Evolutionary conservation across 371 early-diverging fungal species (phyloP), one percentile per base, ranked within the genome.

Genomic region (Actinomortierella ambigua): DNA sequence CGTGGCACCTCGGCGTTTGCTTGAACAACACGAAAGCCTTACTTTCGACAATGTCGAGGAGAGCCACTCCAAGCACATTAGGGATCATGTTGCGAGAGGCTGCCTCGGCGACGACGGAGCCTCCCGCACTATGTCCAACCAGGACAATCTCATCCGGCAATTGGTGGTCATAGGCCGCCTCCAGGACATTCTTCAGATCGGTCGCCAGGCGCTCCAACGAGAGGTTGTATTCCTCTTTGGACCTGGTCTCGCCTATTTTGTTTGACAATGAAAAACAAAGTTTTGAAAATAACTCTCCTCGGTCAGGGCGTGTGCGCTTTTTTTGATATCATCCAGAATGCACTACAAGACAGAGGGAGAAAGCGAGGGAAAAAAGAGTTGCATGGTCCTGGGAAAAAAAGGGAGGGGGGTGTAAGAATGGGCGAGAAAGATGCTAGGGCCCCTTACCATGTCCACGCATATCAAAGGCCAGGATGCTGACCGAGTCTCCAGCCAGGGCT

Each of bases 1-100:
- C 15, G 13, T 20, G 9, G 15, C 39, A 14, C 14, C 17, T 23
- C 3, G 15, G 5, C 18, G 18, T 42, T 22, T 13, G n/a, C 15
- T 24, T 17, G 17, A n/a, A 3, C 7, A 28, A 2, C 34, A 4
- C 29, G 17, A 20, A 40, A 22, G 23, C 42, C 51, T n/a, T 52
- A 84, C 94, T 95, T 81, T 97, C 97, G 7, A 96, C 96, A 8
- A 96, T 94, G 79, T 97, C 97, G 34, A 97, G 56, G 0, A 94
- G 89, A 9, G 82, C 86, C 1, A 94, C 82, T 0, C 95, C 96
- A 4, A 86, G 61, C 0, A 95, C 67, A 41, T 86, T 85, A 23
- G 79, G 75, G 13, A 93, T 69, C 53, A 76, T 56, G 40, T 77
- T 58, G 14, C 78, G 76, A 11, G 81, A 65, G 0, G 91, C 91